A percentile compares a stretch with the other conserved stretches of the same genome.
These are phyloP conservation scores for Auxenochlorella pyrenoidosa DNA, from an alignment of 139 green algal genomes.

Conservation along the genomic window DNA sequence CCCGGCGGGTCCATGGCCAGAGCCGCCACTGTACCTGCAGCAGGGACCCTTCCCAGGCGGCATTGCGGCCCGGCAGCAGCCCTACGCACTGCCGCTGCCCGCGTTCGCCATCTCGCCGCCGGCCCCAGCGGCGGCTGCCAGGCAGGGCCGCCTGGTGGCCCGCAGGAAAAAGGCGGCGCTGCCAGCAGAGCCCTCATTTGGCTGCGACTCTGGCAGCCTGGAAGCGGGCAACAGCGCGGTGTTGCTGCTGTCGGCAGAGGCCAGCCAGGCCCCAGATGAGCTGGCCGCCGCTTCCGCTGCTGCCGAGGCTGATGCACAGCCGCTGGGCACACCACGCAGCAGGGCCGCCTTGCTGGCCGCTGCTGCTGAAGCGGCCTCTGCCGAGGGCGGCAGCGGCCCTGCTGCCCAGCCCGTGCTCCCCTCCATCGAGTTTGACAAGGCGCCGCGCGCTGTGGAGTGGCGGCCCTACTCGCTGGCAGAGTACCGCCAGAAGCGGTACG, in stretches of 20 bases:
- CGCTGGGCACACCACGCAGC: background rate
- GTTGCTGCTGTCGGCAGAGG: background rate
- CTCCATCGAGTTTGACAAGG: constrained; percentile 41
- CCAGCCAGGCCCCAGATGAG: constrained; percentile 1
- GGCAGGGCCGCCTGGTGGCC: background rate
- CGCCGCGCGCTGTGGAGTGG: constrained; percentile 38
- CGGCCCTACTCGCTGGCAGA: constrained; percentile 48
- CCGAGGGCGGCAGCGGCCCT: background rate
- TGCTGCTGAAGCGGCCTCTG: background rate
- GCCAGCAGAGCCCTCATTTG: constrained; percentile 10
- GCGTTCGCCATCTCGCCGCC: constrained; percentile 18
- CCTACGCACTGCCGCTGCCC: background rate
- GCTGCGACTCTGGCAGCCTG: background rate
- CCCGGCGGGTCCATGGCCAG: no score
- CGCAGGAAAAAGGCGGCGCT: constrained; percentile 27
- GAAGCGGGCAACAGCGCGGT: background rate
- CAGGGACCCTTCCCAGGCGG: background rate
- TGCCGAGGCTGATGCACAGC: background rate
- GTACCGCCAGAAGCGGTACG: constrained; percentile 59
- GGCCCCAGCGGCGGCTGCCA: background rate
- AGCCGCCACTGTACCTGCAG: no score
- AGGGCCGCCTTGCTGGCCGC: background rate
- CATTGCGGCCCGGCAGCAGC: background rate
- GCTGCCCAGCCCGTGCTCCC: background rate
- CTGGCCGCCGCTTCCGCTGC: background rate